A percentile compares a stretch with the other conserved stretches of the same genome.
Conservation (phyloP, 2,329 filamentous ascomycete genomes). For the Metarhizium album region DNA sequence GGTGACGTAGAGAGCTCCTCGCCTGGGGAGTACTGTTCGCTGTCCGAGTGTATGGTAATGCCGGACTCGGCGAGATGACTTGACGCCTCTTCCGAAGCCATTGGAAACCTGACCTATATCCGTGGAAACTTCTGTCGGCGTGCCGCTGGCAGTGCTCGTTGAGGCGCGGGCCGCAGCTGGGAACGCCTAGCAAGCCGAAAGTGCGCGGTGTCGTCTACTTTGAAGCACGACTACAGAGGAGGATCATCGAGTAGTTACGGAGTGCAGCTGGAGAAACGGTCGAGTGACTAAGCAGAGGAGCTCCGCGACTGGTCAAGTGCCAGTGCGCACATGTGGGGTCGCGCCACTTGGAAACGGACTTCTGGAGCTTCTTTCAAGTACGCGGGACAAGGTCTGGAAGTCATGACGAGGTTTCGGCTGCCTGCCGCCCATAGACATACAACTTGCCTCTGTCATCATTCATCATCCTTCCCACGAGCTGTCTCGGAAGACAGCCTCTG, state of each 20-base stretch:
- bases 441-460: background rate
- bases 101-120: conserved; percentile 18
- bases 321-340: background rate
- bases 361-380: background rate
- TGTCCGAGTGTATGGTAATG: conserved; percentile 72
- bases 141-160: background rate
- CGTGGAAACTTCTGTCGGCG: background rate
- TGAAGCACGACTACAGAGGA: no score
- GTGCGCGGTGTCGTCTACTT: no score
- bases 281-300: background rate
- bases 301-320: no score
- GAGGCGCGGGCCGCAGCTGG: no score
- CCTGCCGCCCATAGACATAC: conserved; percentile 2
- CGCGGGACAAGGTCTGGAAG: background rate
- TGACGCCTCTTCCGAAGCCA: conserved; percentile 40
- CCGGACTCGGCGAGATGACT: conserved; percentile 59
- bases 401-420: conserved; percentile 11
- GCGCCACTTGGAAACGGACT: background rate
- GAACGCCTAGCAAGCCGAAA: no score
- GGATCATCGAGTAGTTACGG: background rate
- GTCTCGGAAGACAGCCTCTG: background rate
- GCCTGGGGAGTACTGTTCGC: conserved; percentile 65
- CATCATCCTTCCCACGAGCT: background rate
- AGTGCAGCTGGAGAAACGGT: no score
- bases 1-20: conserved; percentile 52